These are phyloP conservation scores for Fusarium haematococcum DNA, from an alignment of 2,329 filamentous ascomycete genomes.

Conservation along the genomic window DNA sequence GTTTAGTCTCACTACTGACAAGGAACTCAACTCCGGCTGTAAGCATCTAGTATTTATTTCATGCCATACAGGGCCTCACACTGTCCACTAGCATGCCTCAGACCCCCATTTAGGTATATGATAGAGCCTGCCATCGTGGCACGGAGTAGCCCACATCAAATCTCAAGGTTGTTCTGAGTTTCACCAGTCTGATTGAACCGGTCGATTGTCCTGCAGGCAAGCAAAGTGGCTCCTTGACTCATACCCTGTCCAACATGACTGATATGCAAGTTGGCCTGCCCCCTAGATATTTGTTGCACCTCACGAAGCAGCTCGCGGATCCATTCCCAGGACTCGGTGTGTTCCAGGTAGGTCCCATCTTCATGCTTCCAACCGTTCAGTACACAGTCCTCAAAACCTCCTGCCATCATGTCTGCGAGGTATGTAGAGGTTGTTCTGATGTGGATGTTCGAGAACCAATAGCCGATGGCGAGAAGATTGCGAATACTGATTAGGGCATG, in stretches of 20 bases:
- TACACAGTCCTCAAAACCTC: neutral
- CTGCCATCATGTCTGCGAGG: neutral
- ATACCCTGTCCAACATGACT: no score
- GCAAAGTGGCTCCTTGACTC: no score
- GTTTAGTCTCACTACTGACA: neutral
- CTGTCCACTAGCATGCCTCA: no score
- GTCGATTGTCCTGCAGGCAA: no score
- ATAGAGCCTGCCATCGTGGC: neutral
- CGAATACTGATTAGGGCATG: neutral
- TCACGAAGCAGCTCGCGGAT: no score
- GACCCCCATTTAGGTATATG: no score
- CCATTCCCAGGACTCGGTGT: neutral
- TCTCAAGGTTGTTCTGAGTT: neutral
- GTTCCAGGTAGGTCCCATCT: neutral
- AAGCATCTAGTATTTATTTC: no score
- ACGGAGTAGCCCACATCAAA: neutral
- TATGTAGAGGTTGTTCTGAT: neutral
- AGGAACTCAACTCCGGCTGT: no score
- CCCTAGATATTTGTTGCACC: no score
- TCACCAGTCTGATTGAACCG: no score
- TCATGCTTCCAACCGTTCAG: neutral
- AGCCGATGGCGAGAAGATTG: neutral
- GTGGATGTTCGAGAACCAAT: neutral
- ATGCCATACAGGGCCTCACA: no score
- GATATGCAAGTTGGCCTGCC: no score